Conservation (phyloP, 495 filamentous ascomycete species). For the Penicillium riverlandense region DNA sequence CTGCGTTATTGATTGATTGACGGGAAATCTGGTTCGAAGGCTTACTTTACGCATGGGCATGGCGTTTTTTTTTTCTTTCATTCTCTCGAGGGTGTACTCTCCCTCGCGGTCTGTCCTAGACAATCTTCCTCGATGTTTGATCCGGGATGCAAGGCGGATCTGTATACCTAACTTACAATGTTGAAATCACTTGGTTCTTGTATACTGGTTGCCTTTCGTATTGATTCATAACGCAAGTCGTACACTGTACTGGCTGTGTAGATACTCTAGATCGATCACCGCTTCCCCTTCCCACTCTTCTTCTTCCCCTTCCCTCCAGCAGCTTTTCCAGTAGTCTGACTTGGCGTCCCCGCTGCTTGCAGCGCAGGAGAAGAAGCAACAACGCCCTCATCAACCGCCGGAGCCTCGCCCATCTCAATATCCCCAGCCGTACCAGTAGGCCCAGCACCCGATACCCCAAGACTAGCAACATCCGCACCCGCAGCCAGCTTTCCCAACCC, state of each 20-base stretch:
- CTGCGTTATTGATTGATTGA: constrained; percentile 27
- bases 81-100: neutral
- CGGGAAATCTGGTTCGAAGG: constrained; percentile 21
- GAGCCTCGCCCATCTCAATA: constrained; percentile 34
- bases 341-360: too few relatives aligned
- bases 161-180: constrained; percentile 19
- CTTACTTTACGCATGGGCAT: constrained; percentile 28
- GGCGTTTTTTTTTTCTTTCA: constrained; percentile 27
- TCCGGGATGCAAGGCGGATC: constrained; percentile 19
- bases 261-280: neutral
- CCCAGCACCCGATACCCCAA: constrained; percentile 35
- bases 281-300: constrained; percentile 21
- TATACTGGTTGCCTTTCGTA: neutral
- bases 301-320: constrained; percentile 11
- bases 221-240: too few relatives aligned
- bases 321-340: neutral
- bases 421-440: constrained; percentile 16
- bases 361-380: constrained; percentile 1
- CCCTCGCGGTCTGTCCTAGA: constrained; percentile 10
- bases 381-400: constrained; percentile 8
- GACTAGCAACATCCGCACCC: constrained; percentile 51
- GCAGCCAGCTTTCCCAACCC: constrained; percentile 61
- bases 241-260: too few relatives aligned
- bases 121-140: constrained; percentile 9
- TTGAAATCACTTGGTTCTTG: constrained; percentile 12